These are phyloP conservation scores for Huntiella bhutanensis DNA, from an alignment of 2,329 filamentous ascomycete species.

Conservation along the genomic window DNA sequence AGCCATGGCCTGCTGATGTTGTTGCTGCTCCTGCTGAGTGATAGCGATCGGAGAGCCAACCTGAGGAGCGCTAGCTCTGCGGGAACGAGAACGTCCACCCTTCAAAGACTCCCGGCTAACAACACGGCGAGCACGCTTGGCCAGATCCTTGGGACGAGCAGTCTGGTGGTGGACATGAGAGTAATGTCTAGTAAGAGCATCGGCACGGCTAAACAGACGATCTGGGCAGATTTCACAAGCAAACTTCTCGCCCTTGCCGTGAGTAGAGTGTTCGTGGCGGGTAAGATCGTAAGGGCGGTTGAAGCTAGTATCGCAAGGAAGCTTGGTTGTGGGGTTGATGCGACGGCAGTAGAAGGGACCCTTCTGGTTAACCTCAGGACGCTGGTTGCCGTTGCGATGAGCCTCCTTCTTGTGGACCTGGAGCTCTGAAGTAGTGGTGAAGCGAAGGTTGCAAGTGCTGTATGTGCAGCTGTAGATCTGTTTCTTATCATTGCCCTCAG, in stretches of 20 bases:
- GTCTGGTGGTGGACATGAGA: conserved; percentile 83
- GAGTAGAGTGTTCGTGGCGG: conserved; percentile 90
- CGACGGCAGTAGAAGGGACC: conserved; percentile 86
- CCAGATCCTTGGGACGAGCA: conserved; percentile 48
- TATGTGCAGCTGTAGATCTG: conserved; percentile 86
- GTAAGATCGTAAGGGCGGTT: conserved; percentile 93
- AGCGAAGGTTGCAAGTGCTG: conserved; percentile 72
- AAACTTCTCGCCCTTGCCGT: conserved; percentile 92
- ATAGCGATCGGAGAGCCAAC: too few species aligned
- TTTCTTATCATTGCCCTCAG: background rate
- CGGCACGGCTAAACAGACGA: conserved; percentile 90
- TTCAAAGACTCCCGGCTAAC: background rate
- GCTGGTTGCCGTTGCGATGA: conserved; percentile 53
- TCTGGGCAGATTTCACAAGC: conserved; percentile 87
- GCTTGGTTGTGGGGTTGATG: conserved; percentile 70
- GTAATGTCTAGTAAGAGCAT: conserved; percentile 87
- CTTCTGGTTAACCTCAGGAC: conserved; percentile 42
- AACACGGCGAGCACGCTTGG: background rate
- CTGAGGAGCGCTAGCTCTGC: too few species aligned
- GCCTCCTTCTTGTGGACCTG: conserved; percentile 94
- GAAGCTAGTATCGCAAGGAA: conserved; percentile 53
- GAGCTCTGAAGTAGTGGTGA: conserved; percentile 68
- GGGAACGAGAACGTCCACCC: too few species aligned
- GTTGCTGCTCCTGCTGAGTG: too few species aligned
- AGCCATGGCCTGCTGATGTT: too few species aligned